Evolutionary conservation across 257 asterid species (phyloP).

Genomic region (Echium plantagineum): DNA sequence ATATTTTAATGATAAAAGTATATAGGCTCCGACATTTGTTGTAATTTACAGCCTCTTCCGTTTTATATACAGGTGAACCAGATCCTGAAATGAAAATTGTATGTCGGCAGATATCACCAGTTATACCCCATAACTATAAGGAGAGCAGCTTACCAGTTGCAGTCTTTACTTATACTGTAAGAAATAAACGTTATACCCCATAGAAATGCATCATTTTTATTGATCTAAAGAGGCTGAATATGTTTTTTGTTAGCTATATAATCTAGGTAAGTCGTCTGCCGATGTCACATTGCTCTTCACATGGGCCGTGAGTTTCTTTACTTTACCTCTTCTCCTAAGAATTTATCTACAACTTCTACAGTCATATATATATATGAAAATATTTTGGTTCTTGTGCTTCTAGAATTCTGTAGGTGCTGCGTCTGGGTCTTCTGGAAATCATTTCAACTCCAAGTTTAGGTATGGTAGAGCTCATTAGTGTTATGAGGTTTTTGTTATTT

Average conservation of each 20-base stretch:
- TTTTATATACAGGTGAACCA: conserved; percentile 70
- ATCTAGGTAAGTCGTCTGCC: conserved; percentile 59
- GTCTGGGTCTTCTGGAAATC: conserved; percentile 82
- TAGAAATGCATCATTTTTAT: conserved; percentile 4
- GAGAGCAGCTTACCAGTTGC: conserved; percentile 93
- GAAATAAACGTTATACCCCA: conserved; percentile 1
- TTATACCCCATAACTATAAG: conserved; percentile 86
- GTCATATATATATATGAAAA: conserved; percentile 12
- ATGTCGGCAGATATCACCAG: conserved; percentile 91
- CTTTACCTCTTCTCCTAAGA: conserved; percentile 1
- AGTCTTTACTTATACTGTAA: conserved; percentile 78
- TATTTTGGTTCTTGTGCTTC: conserved; percentile 18
- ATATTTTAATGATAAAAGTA: conserved; percentile 11
- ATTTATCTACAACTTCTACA: not conserved
- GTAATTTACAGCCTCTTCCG: conserved; percentile 8
- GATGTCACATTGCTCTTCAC: conserved; percentile 84
- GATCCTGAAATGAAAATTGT: conserved; percentile 78
- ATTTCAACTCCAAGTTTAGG: conserved; percentile 70
- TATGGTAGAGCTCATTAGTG: conserved; percentile 17
- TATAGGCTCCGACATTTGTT: conserved; percentile 9
- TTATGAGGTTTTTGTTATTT: not conserved
- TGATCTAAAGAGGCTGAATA: conserved; percentile 16
- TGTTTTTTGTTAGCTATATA: conserved; percentile 53
- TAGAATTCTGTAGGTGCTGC: conserved; percentile 95
- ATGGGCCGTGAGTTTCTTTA: conserved; percentile 67